Conservation (phyloP, 352 stramenopile genomes). For the Globisporangium alternatum region DNA sequence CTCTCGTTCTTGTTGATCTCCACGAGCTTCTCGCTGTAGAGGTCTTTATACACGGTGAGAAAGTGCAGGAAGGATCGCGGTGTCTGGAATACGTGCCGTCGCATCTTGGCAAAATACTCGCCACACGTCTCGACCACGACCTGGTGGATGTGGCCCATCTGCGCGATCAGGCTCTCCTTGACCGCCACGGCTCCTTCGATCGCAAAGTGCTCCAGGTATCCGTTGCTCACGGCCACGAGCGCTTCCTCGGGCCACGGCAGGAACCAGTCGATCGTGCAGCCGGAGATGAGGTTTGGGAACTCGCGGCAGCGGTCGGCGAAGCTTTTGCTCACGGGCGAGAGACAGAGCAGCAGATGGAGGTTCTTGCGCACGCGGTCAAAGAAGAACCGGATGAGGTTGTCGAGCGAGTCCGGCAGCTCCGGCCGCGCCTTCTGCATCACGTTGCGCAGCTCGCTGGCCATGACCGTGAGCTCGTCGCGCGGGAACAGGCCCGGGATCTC, state of each 20-base stretch:
- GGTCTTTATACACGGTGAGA: conserved; percentile 65
- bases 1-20: conserved; percentile 82
- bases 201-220: conserved; percentile 66
- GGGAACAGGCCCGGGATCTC: conserved; percentile 87
- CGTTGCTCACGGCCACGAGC: conserved; percentile 76
- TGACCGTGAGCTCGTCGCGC: conserved; percentile 85
- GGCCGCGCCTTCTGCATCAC: conserved; percentile 68
- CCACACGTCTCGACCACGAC: conserved; percentile 64
- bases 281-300: conserved; percentile 87
- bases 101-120: conserved; percentile 75
- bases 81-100: conserved; percentile 87
- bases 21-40: conserved; percentile 73
- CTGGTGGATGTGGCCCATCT: conserved; percentile 78
- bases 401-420: conserved; percentile 64
- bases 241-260: conserved; percentile 87
- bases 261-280: conserved; percentile 91
- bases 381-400: conserved; percentile 86
- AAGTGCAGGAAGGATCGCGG: conserved; percentile 89
- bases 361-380: conserved; percentile 82
- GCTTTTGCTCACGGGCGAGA: conserved; percentile 77
- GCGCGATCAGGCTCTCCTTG: conserved; percentile 59
- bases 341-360: conserved; percentile 84
- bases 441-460: conserved; percentile 76
- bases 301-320: conserved; percentile 84
- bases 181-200: conserved; percentile 56